Percentiles rank a stretch among this genome's conserved stretches.
phyloP scores from a whole-genome alignment of 2,329 filamentous ascomycete genomes.

The Colletotrichum sp. region DNA sequence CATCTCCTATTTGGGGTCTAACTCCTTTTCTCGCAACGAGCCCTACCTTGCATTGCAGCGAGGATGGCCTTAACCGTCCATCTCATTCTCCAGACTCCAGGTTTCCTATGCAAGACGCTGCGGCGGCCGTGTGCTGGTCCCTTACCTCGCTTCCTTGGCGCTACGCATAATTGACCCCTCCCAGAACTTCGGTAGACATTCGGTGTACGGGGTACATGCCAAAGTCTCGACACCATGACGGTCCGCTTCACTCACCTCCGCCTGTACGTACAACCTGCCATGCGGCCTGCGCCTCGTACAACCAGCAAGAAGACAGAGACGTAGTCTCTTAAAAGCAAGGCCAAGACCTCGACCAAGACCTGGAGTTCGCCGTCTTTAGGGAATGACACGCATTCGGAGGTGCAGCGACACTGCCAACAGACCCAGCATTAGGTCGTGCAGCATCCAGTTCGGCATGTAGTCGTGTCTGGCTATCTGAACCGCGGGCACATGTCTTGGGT shows the following conservation, averaged over 20 bases:
- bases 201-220: background rate
- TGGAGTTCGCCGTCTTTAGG: background rate
- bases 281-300: background rate
- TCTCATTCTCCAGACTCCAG: constrained; percentile 13
- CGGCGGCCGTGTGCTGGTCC: background rate
- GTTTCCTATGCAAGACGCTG: constrained; percentile 12
- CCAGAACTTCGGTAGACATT: background rate
- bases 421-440: constrained; percentile 16
- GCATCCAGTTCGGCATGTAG: constrained; percentile 16
- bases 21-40: constrained; percentile 3
- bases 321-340: background rate
- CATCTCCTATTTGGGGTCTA: constrained; percentile 13
- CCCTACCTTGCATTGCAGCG: background rate
- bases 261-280: background rate
- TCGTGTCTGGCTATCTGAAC: constrained; percentile 5
- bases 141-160: background rate
- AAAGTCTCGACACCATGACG: background rate
- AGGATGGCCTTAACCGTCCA: background rate
- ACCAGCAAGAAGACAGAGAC: background rate
- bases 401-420: background rate
- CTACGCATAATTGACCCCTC: constrained; percentile 1
- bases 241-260: background rate
- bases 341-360: background rate
- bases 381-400: constrained; percentile 19
- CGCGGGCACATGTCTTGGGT: constrained; percentile 11